Conservation (phyloP, 352 stramenopile genomes). For the Globisporangium okanoganense region DNA sequence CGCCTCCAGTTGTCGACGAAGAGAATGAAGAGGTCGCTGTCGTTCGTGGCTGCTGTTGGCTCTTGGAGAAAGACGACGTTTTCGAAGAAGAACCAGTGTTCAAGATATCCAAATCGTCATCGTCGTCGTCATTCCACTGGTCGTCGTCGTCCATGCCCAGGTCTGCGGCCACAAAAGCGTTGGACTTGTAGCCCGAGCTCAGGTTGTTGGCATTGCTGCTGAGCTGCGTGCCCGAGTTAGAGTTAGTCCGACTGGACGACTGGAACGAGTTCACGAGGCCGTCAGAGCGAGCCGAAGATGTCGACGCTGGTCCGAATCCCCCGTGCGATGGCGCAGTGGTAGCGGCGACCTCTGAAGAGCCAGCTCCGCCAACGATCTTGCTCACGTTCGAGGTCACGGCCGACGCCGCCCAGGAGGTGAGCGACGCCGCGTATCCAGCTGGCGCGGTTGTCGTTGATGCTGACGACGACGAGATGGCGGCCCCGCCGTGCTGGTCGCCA, state of each 20-base stretch:
- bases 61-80: constrained; percentile 15
- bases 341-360: constrained; percentile 5
- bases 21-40: constrained; percentile 30
- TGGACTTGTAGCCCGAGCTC: constrained; percentile 14
- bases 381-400: constrained; percentile 63
- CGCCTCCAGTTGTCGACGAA: constrained; percentile 15
- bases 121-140: constrained; percentile 53
- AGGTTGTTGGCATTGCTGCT: constrained; percentile 3
- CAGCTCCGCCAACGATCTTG: constrained; percentile 53
- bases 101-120: constrained; percentile 53
- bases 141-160: constrained; percentile 49
- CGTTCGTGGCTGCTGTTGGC: background rate
- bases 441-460: constrained; percentile 20
- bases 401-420: constrained; percentile 75
- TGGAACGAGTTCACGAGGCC: constrained; percentile 6
- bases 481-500: constrained; percentile 5
- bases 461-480: constrained; percentile 11
- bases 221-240: constrained; percentile 15
- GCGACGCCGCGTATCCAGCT: constrained; percentile 54
- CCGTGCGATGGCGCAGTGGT: constrained; percentile 1
- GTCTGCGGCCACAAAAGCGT: constrained; percentile 41
- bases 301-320: constrained; percentile 4
- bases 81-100: constrained; percentile 31
- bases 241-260: background rate
- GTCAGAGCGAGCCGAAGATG: constrained; percentile 19